Base-by-base conservation (phyloP, 1,284 basidiomycete genomes). In the Bjerkandera adusta region DNA sequence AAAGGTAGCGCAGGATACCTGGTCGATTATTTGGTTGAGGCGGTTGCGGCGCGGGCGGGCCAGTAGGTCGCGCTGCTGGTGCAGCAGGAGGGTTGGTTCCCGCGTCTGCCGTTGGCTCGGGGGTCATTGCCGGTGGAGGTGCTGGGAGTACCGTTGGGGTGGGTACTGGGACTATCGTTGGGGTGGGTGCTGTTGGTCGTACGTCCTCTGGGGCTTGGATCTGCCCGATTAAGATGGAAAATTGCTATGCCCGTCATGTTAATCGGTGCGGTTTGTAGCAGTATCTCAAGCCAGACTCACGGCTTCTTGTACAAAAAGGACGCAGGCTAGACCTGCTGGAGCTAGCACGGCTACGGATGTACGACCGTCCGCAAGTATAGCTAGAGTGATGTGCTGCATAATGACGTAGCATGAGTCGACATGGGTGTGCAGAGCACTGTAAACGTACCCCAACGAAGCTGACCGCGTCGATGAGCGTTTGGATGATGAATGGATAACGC, bases 201-300 rank as follows among this genome's bases (percentile, higher is more conserved):
- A 67, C 67, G 52, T 85, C 77, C 60, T 93, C 92, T 1, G 89
- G 88, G 1, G 82, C 78, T 71, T 94, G 92, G 20, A 93, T 82
- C 51, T 89, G 83, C 52, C 87, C 79, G 6, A 92, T 80, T 13
- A 91, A 69, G 25, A 87, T 80, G 0, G 85, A 79, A 58, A 92
- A 91, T 82, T 92, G 86, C 92, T 94, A 53, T 5, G 16, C 32
- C 48, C n/a, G 8, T 32, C 18, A 20, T 45, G 18, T 29, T 36
- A 20, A 13, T 12, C 30, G 41, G 37, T 29, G 7, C 26, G 11
- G 20, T 3, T 20, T 36, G 21, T n/a, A 4, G 16, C 15, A 26
- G 5, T 15, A 29, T 22, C 13, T n/a, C n/a, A n/a, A 13, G 15
- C 20, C 18, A 26, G 11, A 72, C 81, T 57, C 54, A 89, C 88